These are phyloP conservation scores for Solanum bulbocastanum DNA, from an alignment of 257 asterid species.

Conservation along the genomic window DNA sequence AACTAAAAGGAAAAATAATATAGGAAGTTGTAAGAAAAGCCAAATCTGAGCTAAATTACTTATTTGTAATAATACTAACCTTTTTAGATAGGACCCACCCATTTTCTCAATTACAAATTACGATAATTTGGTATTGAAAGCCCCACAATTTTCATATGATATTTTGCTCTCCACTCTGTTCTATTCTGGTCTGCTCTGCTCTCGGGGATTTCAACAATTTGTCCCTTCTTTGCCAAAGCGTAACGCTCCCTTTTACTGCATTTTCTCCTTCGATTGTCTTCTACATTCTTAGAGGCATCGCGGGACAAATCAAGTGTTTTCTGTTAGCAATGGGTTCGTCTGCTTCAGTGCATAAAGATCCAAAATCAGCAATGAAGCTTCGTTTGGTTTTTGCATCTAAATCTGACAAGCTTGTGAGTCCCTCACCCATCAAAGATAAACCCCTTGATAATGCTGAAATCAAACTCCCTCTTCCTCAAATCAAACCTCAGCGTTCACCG, in stretches of 20 bases:
- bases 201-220: neutral
- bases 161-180: neutral
- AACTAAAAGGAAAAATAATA: neutral
- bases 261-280: neutral
- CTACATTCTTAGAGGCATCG: neutral
- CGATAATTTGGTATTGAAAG: conserved; percentile 15
- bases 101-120: neutral
- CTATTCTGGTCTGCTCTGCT: neutral
- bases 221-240: neutral
- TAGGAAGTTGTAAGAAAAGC: neutral
- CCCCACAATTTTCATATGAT: conserved; percentile 5
- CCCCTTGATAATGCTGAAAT: neutral
- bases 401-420: conserved; percentile 29
- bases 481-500: conserved; percentile 28
- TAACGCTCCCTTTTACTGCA: neutral
- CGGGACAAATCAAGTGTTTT: neutral
- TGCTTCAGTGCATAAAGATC: conserved; percentile 22
- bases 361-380: conserved; percentile 31
- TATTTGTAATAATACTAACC: neutral
- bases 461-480: conserved; percentile 9
- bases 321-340: conserved; percentile 30
- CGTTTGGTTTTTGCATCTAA: conserved; percentile 32
- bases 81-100: neutral
- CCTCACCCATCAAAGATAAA: conserved; percentile 47
- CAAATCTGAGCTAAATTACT: neutral